Base-by-base conservation (phyloP, 225 moss, liverwort and hornwort species). In the Marchantia paleacea region DNA sequence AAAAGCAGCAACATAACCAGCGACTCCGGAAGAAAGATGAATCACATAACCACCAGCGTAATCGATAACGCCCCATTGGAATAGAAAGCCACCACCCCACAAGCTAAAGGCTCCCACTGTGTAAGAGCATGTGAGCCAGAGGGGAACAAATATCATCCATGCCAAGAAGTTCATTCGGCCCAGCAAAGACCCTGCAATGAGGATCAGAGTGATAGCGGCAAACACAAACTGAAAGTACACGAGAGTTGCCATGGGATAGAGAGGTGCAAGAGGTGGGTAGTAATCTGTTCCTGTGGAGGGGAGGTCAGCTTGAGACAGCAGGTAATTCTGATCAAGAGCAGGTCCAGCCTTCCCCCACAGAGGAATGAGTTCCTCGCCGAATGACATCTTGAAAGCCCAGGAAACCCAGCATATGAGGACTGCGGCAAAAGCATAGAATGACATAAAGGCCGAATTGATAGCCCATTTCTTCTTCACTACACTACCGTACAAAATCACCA, bases 401-500 rank as follows among this genome's bases (percentile, higher is more conserved):
- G 39, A 7, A 0, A 85, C 84, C 87, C 87, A 87, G 69, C 82
- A 82, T 0, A 87, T 57, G 13, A 87, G 75, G 24, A 87, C 87
- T 14, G 87, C 84, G 12, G 87, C 52, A 54, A 87, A 87, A 14
- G 87, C 87, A 26, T 87, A 87, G 26, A 87, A 76, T 6, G 80
- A 76, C 87, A 87, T 87, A 68, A 87, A 87, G 1, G 87, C 87
- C 16, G 87, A 87, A 78, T 87, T 87, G 11, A 87, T 65, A 7
- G 87, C 87, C 87, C 87, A 87, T 55, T 87, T 87, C 84, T 87
- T 87, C 84, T 87, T 87, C 55, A 87, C 87, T 12, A 87, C 52
- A 62, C 87, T 87, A 14, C 87, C 87, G 55, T 87, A 87, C 9
- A 87, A 71, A 52, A 87, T 87, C 51, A 87, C 82, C 22, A 87